Evolutionary conservation across 2,329 filamentous ascomycete species (phyloP).

Genomic region (Drechslera avenae): DNA sequence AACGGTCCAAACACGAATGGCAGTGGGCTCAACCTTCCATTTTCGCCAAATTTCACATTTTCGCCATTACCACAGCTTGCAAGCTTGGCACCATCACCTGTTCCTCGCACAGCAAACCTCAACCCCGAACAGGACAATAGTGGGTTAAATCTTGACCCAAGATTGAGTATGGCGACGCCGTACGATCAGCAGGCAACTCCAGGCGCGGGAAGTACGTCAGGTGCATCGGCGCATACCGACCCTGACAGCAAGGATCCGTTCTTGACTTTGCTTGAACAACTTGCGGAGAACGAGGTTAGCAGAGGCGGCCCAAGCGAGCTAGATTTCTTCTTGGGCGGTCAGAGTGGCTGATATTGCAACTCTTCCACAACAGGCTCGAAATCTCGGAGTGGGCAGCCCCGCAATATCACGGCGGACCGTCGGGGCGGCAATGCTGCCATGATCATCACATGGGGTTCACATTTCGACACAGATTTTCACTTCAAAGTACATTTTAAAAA

Average conservation of each 20-base stretch:
- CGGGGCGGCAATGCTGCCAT: conserved; percentile 3
- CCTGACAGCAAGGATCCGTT: conserved; percentile 77
- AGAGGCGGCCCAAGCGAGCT: conserved; percentile 73
- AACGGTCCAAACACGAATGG: conserved; percentile 25
- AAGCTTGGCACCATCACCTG: conserved; percentile 40
- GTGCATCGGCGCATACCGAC: conserved; percentile 49
- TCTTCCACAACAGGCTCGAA: conserved; percentile 6
- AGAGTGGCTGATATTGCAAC: conserved; percentile 29
- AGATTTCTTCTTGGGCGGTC: conserved; percentile 71
- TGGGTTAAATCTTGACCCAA: conserved; percentile 39
- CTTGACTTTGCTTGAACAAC: conserved; percentile 75
- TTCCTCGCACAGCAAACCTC: conserved; percentile 27
- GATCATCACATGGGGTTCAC: conserved; percentile 1
- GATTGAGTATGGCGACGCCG: conserved; percentile 51
- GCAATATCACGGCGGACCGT: conserved; percentile 4
- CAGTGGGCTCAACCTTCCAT: conserved; percentile 39
- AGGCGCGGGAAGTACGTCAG: conserved; percentile 50
- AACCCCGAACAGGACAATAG: conserved; percentile 24
- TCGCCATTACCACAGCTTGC: conserved; percentile 43
- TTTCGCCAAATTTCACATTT: conserved; percentile 51
- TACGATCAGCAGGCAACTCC: conserved; percentile 54
- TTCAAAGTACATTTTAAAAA: conserved; percentile 18
- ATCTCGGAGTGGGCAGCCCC: neutral
- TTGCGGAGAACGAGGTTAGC: conserved; percentile 78
- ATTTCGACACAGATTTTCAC: conserved; percentile 7